A percentile compares a stretch with the other conserved stretches of the same genome.
Evolutionary conservation across 768 basidiomycete genomes (phyloP).

Genomic region (Sistotremastrum niveocremeum): DNA sequence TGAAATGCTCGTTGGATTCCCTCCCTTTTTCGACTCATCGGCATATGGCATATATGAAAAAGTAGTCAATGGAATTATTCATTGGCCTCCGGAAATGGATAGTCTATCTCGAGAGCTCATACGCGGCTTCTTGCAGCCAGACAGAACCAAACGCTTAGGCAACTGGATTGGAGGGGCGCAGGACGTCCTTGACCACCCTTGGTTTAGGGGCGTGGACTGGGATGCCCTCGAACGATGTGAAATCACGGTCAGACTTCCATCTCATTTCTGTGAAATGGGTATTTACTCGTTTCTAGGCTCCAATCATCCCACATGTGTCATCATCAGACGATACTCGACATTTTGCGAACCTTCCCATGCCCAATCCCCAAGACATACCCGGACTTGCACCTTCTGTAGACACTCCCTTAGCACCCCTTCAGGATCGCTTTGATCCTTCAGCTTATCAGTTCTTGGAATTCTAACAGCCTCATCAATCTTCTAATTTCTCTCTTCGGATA

Average conservation of each 20-base stretch:
- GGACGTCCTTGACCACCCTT: slow-evolving; percentile 83
- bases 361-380: slow-evolving; percentile 64
- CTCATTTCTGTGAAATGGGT: slow-evolving; percentile 1
- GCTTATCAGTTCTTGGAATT: slow-evolving; percentile 69
- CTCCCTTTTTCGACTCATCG: slow-evolving; percentile 97
- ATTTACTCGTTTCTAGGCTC: slow-evolving; percentile 39
- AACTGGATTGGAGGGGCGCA: slow-evolving; percentile 88
- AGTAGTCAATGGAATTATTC: slow-evolving; percentile 76
- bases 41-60: slow-evolving; percentile 98
- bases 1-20: slow-evolving; percentile 98
- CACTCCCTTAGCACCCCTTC: slow-evolving; percentile 32
- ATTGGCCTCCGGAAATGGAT: slow-evolving; percentile 88
- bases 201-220: slow-evolving; percentile 96
- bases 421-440: slow-evolving; percentile 52
- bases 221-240: slow-evolving; percentile 72
- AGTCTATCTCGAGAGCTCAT: slow-evolving; percentile 82
- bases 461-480: slow-evolving; percentile 18
- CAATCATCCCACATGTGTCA: slow-evolving; percentile 72
- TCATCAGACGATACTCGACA: slow-evolving; percentile 77
- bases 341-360: slow-evolving; percentile 70
- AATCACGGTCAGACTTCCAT: slow-evolving; percentile 49
- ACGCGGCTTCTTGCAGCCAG: slow-evolving; percentile 77
- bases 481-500: no score
- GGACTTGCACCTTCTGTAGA: slow-evolving; percentile 30
- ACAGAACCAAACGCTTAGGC: slow-evolving; percentile 82